Base-by-base conservation (phyloP, 129 eudicot genomes). In the Gnaphalium uliginosum region DNA sequence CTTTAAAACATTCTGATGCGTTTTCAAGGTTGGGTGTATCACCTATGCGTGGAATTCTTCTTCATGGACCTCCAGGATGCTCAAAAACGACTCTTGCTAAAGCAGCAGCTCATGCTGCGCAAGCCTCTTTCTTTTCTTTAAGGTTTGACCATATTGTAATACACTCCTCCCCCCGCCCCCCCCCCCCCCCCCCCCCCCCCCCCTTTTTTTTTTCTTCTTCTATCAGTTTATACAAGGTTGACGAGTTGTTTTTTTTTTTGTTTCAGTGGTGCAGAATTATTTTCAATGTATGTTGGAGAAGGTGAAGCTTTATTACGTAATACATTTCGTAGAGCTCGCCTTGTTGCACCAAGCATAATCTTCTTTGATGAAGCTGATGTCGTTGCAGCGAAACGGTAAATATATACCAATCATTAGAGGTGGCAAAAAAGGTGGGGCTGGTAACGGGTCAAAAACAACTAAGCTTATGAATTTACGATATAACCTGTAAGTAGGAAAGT, bases 31-130 rank as follows among this genome's bases (percentile, higher is more conserved):
- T 94, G 63, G 97, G 98, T 53, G 85, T 87, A 65, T 76, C 89
- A 30, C 98, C 97, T n/a, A 72, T 89, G 37, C 93, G 96, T 41
- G 98, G 98, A 13, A 86, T 94, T 65, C 98, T 94, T 81, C 98
- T 94, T 76, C 97, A 94, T 76, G 98, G 98, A 51, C 98, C 98
- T 60, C 98, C 98, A 25, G 98, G 98, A 32, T 93, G 97, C 88
- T 93, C 98, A 15, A 93, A 93, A 84, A 93, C 98, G 26, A 93
- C 97, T 43, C 97, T 93, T 70, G 98, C 97, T 51, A 94, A 89
- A 85, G 98, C 98, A 81, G 97, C 96, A 26, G 97, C 97, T 84
- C 90, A 83, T 87, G 97, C 96, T 64, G 91, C 98, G 67, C 97
- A 89, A 75, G 96, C 97, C 74, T 89, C 97, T 73, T 91, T 94